phyloP scores from a whole-genome alignment of 352 stramenopile genomes.

The Globisporangium iwayamae region DNA sequence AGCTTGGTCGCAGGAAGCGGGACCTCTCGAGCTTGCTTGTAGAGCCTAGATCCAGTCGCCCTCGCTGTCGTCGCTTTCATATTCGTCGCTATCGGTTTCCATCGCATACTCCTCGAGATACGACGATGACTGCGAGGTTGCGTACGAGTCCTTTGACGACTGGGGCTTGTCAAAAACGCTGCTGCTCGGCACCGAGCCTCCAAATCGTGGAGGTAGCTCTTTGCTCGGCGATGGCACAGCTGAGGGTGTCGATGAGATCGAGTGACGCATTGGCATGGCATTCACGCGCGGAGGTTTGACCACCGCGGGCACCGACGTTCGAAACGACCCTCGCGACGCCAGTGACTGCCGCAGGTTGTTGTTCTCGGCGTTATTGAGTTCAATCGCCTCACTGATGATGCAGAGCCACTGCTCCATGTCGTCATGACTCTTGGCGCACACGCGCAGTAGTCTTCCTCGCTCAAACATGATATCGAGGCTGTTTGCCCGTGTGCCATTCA shows the following conservation, averaged over 20 bases:
- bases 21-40: neutral
- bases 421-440: constrained; percentile 49
- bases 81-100: constrained; percentile 42
- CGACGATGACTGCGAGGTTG: constrained; percentile 32
- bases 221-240: constrained; percentile 21
- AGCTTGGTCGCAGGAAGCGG: neutral
- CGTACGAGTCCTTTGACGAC: constrained; percentile 32
- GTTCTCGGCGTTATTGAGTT: constrained; percentile 48
- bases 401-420: constrained; percentile 79
- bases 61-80: constrained; percentile 64
- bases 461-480: constrained; percentile 79
- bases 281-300: constrained; percentile 25
- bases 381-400: constrained; percentile 69
- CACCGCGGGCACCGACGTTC: constrained; percentile 24
- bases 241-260: constrained; percentile 27
- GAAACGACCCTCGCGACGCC: constrained; percentile 36
- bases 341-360: constrained; percentile 61
- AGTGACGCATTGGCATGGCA: constrained; percentile 44
- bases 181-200: constrained; percentile 17
- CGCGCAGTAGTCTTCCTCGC: constrained; percentile 67
- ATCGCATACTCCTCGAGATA: constrained; percentile 36
- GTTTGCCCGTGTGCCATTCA: constrained; percentile 54
- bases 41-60: constrained; percentile 66
- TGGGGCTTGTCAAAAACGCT: constrained; percentile 31
- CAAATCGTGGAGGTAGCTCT: constrained; percentile 12